Conservation (phyloP, 2,329 filamentous ascomycete genomes). For the Teratosphaeriaceae sp. region DNA sequence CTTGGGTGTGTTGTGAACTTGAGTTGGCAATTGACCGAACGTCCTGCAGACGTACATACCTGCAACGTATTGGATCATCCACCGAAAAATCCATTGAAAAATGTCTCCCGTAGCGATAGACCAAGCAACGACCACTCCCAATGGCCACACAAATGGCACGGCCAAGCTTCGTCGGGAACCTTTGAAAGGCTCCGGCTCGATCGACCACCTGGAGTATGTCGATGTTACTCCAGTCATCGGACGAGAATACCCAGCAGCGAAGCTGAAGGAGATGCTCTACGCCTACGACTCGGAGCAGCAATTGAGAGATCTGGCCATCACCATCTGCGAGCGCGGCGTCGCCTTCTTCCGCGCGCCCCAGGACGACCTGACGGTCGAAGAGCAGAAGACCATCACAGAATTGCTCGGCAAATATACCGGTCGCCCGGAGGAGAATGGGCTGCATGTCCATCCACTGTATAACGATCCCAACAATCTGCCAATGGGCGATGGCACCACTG, state of each 20-base stretch:
- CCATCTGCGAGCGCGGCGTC: slow-evolving; percentile 18
- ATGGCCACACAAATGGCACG: slow-evolving; percentile 2
- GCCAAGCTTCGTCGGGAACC: slow-evolving; percentile 25
- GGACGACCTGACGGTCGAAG: slow-evolving; percentile 38
- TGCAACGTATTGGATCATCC: too few relatives aligned
- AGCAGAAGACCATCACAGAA: slow-evolving; percentile 50
- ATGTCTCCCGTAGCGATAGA: slow-evolving; percentile 3
- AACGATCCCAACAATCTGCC: slow-evolving; percentile 5
- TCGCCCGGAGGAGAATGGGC: slow-evolving; percentile 48
- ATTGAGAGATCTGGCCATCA: slow-evolving; percentile 17
- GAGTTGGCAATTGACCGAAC: too few relatives aligned
- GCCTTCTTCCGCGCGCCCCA: slow-evolving; percentile 21
- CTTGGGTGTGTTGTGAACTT: too few relatives aligned
- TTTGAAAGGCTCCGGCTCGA: slow-evolving; percentile 36
- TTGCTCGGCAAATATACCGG: slow-evolving; percentile 52
- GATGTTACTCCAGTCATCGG: slow-evolving; percentile 20
- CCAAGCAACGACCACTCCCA: background rate
- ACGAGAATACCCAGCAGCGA: slow-evolving; percentile 13
- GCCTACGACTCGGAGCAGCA: slow-evolving; percentile 14
- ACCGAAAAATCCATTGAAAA: too few relatives aligned
- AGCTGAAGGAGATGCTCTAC: slow-evolving; percentile 17
- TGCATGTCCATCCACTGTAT: slow-evolving; percentile 53
- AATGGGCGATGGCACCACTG: slow-evolving; percentile 4
- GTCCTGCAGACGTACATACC: too few relatives aligned
- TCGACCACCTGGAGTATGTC: slow-evolving; percentile 14